Conservation (phyloP, 2,329 filamentous ascomycete species). For the Talaromyces islandicus region DNA sequence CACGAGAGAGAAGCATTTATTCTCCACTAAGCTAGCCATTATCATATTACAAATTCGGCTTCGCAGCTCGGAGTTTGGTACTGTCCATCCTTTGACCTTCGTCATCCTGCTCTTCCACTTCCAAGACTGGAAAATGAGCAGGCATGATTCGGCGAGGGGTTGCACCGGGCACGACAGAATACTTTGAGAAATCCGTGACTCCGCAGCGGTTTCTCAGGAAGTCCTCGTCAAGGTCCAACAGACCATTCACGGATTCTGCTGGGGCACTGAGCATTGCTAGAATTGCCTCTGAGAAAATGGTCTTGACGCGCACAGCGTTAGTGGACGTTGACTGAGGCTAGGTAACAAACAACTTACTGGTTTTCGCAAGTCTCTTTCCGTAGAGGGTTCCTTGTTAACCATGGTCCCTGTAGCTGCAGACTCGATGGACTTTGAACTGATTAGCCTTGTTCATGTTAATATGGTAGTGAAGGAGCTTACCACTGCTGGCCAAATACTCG, state of each 20-base stretch:
- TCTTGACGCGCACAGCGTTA: constrained; percentile 24
- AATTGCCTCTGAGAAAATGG: constrained; percentile 75
- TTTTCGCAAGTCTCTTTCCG: constrained; percentile 58
- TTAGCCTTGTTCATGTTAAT: background rate
- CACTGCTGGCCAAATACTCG: constrained; percentile 74
- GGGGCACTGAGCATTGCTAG: constrained; percentile 63
- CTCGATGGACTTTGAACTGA: constrained; percentile 53
- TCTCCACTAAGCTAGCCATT: background rate
- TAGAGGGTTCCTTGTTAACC: constrained; percentile 39
- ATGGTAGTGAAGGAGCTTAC: constrained; percentile 41
- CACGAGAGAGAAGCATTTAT: too few relatives aligned
- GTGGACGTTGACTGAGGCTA: background rate
- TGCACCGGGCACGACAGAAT: constrained; percentile 60
- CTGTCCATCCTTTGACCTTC: constrained; percentile 70
- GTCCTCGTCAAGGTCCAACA: constrained; percentile 71
- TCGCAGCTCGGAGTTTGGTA: constrained; percentile 25
- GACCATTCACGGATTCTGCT: constrained; percentile 59
- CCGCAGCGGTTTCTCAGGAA: constrained; percentile 62
- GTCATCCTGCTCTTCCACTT: constrained; percentile 72
- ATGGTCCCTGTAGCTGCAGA: constrained; percentile 64
- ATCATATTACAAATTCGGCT: constrained; percentile 18
- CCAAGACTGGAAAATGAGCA: constrained; percentile 58
- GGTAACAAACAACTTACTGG: constrained; percentile 33
- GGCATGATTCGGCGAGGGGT: constrained; percentile 75
- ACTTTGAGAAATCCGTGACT: constrained; percentile 65